A percentile compares a stretch with the other conserved stretches of the same genome.
Conservation (phyloP, 2,329 filamentous ascomycete species). For the Alternaria sp. region DNA sequence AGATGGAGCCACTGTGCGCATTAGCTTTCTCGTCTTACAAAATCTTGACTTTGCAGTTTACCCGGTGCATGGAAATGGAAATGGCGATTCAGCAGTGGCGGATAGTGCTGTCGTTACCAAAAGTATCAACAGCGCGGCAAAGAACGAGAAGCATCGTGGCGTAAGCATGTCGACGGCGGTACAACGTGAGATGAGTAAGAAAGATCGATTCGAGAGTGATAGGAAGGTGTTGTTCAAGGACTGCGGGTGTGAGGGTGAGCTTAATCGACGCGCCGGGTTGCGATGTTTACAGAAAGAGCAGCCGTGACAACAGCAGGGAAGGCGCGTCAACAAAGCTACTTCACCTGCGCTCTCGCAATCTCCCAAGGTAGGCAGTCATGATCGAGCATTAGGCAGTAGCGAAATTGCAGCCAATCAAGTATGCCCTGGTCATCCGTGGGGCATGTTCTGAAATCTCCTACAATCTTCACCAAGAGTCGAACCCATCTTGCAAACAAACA, state of each 20-base stretch:
- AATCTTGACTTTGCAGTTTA: background rate
- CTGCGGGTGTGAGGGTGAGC: background rate
- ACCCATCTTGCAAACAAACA: background rate
- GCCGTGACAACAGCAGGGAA: constrained; percentile 8
- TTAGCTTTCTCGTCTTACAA: background rate
- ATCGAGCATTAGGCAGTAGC: background rate
- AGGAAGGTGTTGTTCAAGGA: background rate
- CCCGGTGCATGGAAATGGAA: constrained; percentile 23
- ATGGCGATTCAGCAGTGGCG: constrained; percentile 1
- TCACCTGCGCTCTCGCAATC: background rate
- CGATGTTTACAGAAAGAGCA: constrained; percentile 5
- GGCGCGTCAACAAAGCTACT: background rate
- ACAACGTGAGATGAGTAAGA: background rate
- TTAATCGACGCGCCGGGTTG: background rate
- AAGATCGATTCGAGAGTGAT: background rate
- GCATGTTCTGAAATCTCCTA: background rate
- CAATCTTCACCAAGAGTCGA: background rate
- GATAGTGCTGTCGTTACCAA: constrained; percentile 1
- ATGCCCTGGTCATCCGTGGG: background rate
- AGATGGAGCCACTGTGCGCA: constrained; percentile 37
- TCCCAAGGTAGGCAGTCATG: background rate
- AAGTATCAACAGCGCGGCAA: constrained; percentile 9
- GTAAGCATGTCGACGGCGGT: constrained; percentile 4
- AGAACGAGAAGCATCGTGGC: constrained; percentile 1
- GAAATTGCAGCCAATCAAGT: background rate